These are phyloP conservation scores for Neurospora cerealis DNA, from an alignment of 495 filamentous ascomycete genomes.

Conservation along the genomic window DNA sequence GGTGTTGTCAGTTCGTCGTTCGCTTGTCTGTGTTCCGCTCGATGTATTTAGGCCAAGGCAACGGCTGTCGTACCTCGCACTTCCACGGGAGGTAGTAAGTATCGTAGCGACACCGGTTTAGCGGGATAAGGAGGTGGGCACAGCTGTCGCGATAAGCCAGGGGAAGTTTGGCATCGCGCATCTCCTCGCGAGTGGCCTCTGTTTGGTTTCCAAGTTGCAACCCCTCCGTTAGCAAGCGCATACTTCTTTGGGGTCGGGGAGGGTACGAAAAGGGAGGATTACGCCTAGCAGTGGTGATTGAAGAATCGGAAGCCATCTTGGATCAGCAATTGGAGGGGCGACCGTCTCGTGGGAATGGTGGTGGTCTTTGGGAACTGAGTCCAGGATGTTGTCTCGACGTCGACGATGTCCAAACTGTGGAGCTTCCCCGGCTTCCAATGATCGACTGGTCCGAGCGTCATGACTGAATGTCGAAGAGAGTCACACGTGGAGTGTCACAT, in stretches of 20 bases:
- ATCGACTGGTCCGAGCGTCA: not conserved
- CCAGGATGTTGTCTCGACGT: not conserved
- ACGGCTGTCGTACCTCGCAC: constrained; percentile 64
- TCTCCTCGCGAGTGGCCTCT: constrained; percentile 76
- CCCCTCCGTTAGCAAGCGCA: not conserved
- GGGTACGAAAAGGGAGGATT: not conserved
- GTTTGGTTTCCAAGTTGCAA: not conserved
- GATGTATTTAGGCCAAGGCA: not conserved
- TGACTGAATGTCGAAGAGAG: not conserved
- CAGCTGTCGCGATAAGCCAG: constrained; percentile 89
- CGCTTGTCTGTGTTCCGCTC: not conserved
- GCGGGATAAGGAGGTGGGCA: constrained; percentile 83
- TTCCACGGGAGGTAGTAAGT: constrained; percentile 96
- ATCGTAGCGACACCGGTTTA: constrained; percentile 88
- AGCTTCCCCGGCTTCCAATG: not conserved
- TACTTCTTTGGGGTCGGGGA: not conserved
- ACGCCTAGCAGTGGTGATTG: constrained; percentile 28
- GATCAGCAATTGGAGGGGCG: constrained; percentile 12
- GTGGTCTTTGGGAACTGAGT: constrained; percentile 1
- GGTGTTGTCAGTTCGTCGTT: not conserved
- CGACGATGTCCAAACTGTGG: not conserved
- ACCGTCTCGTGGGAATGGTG: constrained; percentile 18
- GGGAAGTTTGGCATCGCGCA: constrained; percentile 83
- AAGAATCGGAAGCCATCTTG: constrained; percentile 26
- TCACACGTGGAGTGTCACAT: not conserved